These are phyloP conservation scores for Linnemannia elongata DNA, from an alignment of 192 early-diverging fungal species.

Conservation along the genomic window DNA sequence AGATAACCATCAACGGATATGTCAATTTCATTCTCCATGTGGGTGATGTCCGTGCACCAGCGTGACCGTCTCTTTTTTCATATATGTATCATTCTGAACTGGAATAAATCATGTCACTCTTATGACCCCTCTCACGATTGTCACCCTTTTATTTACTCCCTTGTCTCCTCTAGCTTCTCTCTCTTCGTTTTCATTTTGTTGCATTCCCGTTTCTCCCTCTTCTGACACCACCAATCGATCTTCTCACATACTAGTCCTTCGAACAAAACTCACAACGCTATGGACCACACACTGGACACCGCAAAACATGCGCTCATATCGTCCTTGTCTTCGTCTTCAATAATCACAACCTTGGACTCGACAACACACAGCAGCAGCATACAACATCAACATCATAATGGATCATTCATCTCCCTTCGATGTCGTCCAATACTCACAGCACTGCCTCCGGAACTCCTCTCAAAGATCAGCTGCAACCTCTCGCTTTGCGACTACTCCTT, in stretches of 20 bases:
- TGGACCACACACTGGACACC: constrained; percentile 10
- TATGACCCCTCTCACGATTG: background rate
- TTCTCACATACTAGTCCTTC: background rate
- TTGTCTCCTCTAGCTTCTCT: background rate
- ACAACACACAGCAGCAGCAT: background rate
- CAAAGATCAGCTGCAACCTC: constrained; percentile 38
- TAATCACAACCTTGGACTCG: background rate
- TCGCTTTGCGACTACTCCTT: constrained; percentile 52
- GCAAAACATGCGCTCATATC: background rate
- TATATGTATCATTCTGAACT: no score
- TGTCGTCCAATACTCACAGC: constrained; percentile 32
- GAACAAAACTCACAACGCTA: background rate
- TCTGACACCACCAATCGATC: background rate
- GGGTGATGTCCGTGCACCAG: constrained; percentile 6
- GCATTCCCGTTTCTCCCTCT: constrained; percentile 1
- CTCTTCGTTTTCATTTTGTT: background rate
- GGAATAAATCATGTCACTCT: background rate
- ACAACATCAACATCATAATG: background rate
- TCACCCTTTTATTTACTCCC: background rate
- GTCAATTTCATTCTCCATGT: background rate
- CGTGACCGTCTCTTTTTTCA: background rate
- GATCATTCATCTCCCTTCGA: constrained; percentile 23
- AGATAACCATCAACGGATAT: background rate
- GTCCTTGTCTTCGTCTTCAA: background rate
- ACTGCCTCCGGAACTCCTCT: constrained; percentile 55